These are phyloP conservation scores for Malassezia caprae DNA, from an alignment of 1,284 basidiomycete genomes.

Conservation along the genomic window DNA sequence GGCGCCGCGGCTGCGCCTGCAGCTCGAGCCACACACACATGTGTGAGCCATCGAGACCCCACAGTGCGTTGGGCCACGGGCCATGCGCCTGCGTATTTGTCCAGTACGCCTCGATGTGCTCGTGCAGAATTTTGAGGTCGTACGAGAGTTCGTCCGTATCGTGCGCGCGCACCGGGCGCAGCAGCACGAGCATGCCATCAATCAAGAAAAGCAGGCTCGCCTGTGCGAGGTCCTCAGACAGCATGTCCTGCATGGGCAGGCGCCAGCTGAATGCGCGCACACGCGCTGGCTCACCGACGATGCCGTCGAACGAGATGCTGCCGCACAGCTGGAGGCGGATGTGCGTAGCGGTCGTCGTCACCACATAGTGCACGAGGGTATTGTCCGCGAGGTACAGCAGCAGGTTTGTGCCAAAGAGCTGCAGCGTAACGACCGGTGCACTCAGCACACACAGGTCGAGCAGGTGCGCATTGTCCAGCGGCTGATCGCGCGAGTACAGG, in stretches of 20 bases:
- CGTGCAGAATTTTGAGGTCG: conserved; percentile 92
- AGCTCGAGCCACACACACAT: conserved; percentile 94
- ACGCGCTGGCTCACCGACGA: conserved; percentile 71
- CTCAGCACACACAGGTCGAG: conserved; percentile 71
- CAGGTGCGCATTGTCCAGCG: conserved; percentile 74
- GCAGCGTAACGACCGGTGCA: conserved; percentile 52
- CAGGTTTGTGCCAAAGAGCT: conserved; percentile 89
- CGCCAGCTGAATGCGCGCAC: conserved; percentile 94
- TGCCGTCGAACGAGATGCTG: conserved; percentile 85
- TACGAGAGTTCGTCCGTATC: conserved; percentile 70
- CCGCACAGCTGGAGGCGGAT: conserved; percentile 79
- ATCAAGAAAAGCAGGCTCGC: conserved; percentile 95
- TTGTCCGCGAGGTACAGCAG: conserved; percentile 96
- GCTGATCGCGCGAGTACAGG: conserved; percentile 85
- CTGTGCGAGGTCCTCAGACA: conserved; percentile 79
- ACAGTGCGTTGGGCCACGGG: conserved; percentile 86
- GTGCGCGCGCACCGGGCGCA: conserved; percentile 51
- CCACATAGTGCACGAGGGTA: conserved; percentile 81
- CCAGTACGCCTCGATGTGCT: conserved; percentile 96
- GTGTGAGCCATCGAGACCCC: conserved; percentile 85
- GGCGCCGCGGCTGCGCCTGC: conserved; percentile 61
- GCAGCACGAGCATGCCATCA: conserved; percentile 77
- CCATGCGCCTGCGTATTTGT: conserved; percentile 87
- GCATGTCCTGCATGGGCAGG: conserved; percentile 84
- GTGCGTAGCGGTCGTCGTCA: conserved; percentile 70